A percentile compares a stretch with the other conserved stretches of the same genome.
These are phyloP conservation scores for Candolleomyces eurysporus DNA, from an alignment of 768 basidiomycete genomes.

Conservation along the genomic window DNA sequence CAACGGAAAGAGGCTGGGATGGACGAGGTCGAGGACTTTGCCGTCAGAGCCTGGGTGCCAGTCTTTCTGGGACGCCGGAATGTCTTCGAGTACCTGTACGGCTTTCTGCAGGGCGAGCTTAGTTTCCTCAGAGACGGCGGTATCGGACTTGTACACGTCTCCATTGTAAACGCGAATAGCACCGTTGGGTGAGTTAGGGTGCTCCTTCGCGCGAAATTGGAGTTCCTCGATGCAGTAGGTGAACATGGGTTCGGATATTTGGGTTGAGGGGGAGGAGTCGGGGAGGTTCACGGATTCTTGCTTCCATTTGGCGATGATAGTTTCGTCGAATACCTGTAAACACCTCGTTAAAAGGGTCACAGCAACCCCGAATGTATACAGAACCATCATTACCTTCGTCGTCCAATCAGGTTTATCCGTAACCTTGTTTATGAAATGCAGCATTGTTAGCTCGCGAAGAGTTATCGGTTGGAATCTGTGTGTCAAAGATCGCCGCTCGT, in stretches of 20 bases:
- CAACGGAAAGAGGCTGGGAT: too few relatives aligned
- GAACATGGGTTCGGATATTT: constrained; percentile 17
- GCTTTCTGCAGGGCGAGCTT: background rate
- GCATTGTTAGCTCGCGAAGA: constrained; percentile 30
- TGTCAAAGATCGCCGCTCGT: too few relatives aligned
- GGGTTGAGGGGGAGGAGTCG: background rate
- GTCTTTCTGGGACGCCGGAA: too few relatives aligned
- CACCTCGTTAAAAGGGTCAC: constrained; percentile 1
- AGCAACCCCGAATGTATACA: background rate
- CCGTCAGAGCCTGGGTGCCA: too few relatives aligned
- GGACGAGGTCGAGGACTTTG: too few relatives aligned
- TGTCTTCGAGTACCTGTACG: too few relatives aligned
- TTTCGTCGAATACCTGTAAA: constrained; percentile 13
- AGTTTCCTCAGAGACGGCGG: constrained; percentile 20
- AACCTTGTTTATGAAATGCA: constrained; percentile 31
- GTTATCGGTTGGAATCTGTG: constrained; percentile 12
- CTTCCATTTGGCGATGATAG: constrained; percentile 16
- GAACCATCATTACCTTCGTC: constrained; percentile 28
- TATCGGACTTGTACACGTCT: constrained; percentile 24
- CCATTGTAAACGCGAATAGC: constrained; percentile 12
- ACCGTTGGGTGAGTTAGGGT: constrained; percentile 10
- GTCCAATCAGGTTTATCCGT: constrained; percentile 34
- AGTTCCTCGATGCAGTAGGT: constrained; percentile 18
- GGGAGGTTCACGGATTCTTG: constrained; percentile 1
- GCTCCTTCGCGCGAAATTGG: constrained; percentile 13